These are phyloP conservation scores for Penicillium macrosclerotiorum DNA, from an alignment of 495 filamentous ascomycete species.

Conservation along the genomic window DNA sequence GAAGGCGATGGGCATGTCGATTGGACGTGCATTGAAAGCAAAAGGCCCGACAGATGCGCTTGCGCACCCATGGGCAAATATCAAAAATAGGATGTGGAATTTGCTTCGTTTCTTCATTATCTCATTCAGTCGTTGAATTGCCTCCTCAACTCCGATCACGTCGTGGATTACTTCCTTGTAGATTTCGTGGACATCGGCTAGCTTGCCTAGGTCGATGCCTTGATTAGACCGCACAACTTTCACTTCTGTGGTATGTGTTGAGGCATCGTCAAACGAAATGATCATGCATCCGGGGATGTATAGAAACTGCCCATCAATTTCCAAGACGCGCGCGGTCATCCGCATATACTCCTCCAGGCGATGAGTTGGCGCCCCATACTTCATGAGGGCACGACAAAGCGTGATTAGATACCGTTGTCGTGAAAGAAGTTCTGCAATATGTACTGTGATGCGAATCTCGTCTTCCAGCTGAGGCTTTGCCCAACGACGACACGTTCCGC, in stretches of 20 bases:
- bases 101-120: slow-evolving; percentile 62
- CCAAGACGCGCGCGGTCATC: slow-evolving; percentile 83
- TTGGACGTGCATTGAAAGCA: slow-evolving; percentile 80
- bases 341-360: slow-evolving; percentile 83
- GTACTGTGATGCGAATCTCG: slow-evolving; percentile 78
- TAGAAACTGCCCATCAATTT: slow-evolving; percentile 87
- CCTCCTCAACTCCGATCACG: slow-evolving; percentile 79
- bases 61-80: slow-evolving; percentile 81
- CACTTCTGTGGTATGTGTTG: slow-evolving; percentile 89
- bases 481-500: slow-evolving; percentile 45
- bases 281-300: slow-evolving; percentile 97
- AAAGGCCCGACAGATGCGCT: slow-evolving; percentile 81
- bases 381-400: slow-evolving; percentile 85
- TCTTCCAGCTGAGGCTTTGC: slow-evolving; percentile 52
- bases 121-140: slow-evolving; percentile 64
- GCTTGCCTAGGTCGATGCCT: slow-evolving; percentile 79
- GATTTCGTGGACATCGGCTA: slow-evolving; percentile 81
- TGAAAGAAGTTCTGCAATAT: slow-evolving; percentile 80
- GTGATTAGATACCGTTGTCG: slow-evolving; percentile 82
- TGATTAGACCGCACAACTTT: slow-evolving; percentile 76
- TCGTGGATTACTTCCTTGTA: slow-evolving; percentile 96
- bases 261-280: slow-evolving; percentile 85
- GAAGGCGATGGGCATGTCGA: slow-evolving; percentile 88
- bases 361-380: slow-evolving; percentile 76
- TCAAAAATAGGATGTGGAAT: slow-evolving; percentile 67